These are phyloP conservation scores for Castanea sativa DNA, from an alignment of 306 rosid species.

Conservation along the genomic window DNA sequence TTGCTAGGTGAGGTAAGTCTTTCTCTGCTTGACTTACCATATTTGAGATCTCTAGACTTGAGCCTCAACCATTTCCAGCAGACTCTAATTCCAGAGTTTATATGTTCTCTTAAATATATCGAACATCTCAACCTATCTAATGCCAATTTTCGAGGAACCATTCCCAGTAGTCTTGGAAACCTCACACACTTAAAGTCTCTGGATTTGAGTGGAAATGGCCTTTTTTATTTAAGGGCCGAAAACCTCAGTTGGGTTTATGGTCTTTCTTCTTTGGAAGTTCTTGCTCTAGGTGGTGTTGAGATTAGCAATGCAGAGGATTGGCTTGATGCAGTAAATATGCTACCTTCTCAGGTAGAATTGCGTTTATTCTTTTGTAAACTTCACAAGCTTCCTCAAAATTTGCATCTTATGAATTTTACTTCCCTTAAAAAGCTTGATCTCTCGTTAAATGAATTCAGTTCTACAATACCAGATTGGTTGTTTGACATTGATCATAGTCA, in stretches of 20 bases:
- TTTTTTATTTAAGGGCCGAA: background rate
- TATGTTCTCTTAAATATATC: conserved; percentile 9
- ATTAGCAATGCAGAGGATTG: background rate
- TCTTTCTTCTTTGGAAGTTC: background rate
- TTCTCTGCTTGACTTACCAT: conserved; percentile 20
- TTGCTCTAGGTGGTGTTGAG: background rate
- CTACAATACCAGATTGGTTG: conserved; percentile 10
- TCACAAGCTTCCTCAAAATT: background rate
- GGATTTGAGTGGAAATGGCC: conserved; percentile 6
- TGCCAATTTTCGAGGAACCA: conserved; percentile 1
- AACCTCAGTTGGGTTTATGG: background rate
- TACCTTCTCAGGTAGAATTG: background rate
- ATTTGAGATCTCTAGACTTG: conserved; percentile 16
- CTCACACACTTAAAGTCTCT: conserved; percentile 18
- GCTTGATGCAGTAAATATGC: background rate
- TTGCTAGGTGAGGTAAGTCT: background rate
- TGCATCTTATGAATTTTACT: background rate
- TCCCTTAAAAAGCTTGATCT: conserved; percentile 24
- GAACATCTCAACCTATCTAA: conserved; percentile 23
- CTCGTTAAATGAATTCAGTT: background rate
- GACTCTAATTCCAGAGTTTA: conserved; percentile 1
- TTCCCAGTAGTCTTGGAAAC: conserved; percentile 7
- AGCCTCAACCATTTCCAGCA: conserved; percentile 20
- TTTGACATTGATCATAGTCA: conserved; percentile 8
- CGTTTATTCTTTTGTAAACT: background rate